Conservation (phyloP, 2,329 filamentous ascomycete genomes). For the Clonostachys rosea region DNA sequence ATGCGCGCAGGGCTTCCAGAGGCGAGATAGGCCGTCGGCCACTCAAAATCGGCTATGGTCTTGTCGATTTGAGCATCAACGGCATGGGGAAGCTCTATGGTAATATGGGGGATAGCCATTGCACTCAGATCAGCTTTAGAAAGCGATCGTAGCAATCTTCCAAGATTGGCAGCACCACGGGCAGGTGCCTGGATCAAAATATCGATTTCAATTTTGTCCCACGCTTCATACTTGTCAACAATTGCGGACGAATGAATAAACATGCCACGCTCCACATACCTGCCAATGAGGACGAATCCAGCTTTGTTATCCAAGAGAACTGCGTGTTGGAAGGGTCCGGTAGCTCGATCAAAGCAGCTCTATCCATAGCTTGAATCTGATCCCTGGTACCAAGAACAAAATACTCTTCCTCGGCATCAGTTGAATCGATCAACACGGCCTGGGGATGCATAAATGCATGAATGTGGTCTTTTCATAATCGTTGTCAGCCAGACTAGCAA, state of each 20-base stretch:
- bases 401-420: constrained; percentile 60
- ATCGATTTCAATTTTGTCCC: constrained; percentile 75
- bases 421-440: constrained; percentile 68
- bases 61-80: constrained; percentile 61
- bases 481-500: constrained; percentile 9
- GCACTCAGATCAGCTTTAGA: constrained; percentile 71
- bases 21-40: constrained; percentile 49
- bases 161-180: constrained; percentile 67
- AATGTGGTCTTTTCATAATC: constrained; percentile 51
- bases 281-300: constrained; percentile 68
- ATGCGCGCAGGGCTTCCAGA: constrained; percentile 39
- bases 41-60: constrained; percentile 61
- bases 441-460: constrained; percentile 72
- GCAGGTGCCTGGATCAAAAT: constrained; percentile 76
- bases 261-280: constrained; percentile 34
- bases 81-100: constrained; percentile 73
- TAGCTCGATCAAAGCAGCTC: constrained; percentile 68
- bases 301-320: constrained; percentile 71
- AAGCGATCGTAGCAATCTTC: constrained; percentile 74
- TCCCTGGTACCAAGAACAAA: constrained; percentile 58
- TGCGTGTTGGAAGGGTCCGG: constrained; percentile 58
- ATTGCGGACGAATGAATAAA: neutral
- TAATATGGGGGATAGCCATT: constrained; percentile 66
- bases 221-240: constrained; percentile 45
- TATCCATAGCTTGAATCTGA: constrained; percentile 43